Evolutionary conservation across 768 basidiomycete species (phyloP), one percentile per base, ranked within the genome.

Genomic region (Scleroderma citrinum): DNA sequence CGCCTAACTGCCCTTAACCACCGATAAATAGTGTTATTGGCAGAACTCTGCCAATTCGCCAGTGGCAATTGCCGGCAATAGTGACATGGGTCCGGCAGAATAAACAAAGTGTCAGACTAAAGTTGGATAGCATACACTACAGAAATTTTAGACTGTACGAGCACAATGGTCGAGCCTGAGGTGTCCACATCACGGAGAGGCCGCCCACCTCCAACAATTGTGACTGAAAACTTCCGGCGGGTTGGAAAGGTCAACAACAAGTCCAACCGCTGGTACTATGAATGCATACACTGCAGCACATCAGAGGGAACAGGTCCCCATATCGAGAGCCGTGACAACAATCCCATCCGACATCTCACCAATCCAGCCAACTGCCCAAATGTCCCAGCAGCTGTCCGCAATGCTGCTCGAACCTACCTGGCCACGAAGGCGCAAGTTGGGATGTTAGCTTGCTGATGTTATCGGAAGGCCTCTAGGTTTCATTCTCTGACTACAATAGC

Each of bases 291-390:
- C 50, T 57, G 50, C 21, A 24, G 24, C 6, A 17, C n/a, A n/a
- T n/a, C 48, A 35, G 31, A 42, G 5, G 24, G 37, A 12, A 37
- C 11, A 17, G 44, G 26, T 31, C 34, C 50, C 17, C 24, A 24
- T 17, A 54, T 56, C 16, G 50, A 57, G 26, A 32, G 49, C 26
- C 26, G 43, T 24, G 52, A 56, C 24, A 47, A 58, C 41, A 53
- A 44, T n/a, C 49, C 31, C 43, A 17, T 51, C 14, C 51, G 53
- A 35, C 51, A 53, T 38, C 48, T 53, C 31, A 26, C 14, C 13
- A 13, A 32, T 13, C 31, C 31, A 12, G 19, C n/a, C 2, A 43
- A 23, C 7, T 34, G n/a, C 21, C n/a, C 24, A 17, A 14, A 46
- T 38, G 50, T 31, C 1, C 38, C 50, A n/a, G 17, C 24, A n/a